A percentile compares a stretch with the other conserved stretches of the same genome.
Evolutionary conservation across 257 asterid genomes (phyloP).

Genomic region (Solanum pinnatisectum): DNA sequence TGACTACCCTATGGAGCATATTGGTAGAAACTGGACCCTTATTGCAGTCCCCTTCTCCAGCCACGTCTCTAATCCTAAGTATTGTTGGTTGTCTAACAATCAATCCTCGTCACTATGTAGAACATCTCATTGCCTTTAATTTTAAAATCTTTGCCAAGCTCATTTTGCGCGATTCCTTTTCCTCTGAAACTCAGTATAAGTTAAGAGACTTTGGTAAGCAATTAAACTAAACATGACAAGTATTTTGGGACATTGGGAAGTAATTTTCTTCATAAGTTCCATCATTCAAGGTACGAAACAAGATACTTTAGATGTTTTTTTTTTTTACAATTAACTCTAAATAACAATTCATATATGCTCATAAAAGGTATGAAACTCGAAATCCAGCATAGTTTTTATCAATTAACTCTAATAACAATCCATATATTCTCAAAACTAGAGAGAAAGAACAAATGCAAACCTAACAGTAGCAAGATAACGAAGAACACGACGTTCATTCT

Average conservation of each 20-base stretch:
- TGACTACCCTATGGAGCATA: constrained; percentile 73
- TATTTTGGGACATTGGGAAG: not conserved
- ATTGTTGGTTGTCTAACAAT: constrained; percentile 68
- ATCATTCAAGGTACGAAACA: not conserved
- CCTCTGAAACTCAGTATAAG: constrained; percentile 34
- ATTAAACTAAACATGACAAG: not conserved
- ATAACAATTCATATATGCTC: not conserved
- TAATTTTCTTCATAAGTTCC: not conserved
- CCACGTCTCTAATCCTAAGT: constrained; percentile 47
- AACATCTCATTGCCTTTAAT: constrained; percentile 60
- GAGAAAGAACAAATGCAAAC: constrained; percentile 6
- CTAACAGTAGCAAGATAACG: constrained; percentile 73
- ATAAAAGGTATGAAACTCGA: not conserved
- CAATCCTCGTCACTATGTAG: constrained; percentile 63
- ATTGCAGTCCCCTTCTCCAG: constrained; percentile 29
- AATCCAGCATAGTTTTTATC: not conserved
- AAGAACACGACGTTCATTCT: constrained; percentile 45
- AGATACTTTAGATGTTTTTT: not conserved
- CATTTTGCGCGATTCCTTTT: constrained; percentile 72
- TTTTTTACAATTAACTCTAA: not conserved
- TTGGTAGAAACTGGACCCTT: constrained; percentile 46
- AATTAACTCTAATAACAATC: not conserved
- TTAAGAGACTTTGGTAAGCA: not conserved
- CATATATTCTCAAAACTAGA: not conserved
- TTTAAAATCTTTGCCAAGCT: constrained; percentile 61